phyloP scores from a whole-genome alignment of 805 yeast genomes.

The Yamadazyma nakazawae region DNA sequence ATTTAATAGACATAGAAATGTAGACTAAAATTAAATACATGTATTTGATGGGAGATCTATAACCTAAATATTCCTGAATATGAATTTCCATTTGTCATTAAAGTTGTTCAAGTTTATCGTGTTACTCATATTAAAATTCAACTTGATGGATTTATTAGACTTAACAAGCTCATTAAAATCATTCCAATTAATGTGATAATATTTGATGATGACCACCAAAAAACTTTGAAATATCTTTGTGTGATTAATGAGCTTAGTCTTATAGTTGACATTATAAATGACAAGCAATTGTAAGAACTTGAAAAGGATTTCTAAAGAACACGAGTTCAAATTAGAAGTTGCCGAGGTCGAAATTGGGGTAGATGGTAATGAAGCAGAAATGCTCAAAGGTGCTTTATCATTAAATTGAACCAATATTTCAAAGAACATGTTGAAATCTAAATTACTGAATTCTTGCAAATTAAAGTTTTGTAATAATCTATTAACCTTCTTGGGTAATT shows the following conservation, averaged over 20 bases:
- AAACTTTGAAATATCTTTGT: conserved; percentile 31
- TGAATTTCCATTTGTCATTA: conserved; percentile 35
- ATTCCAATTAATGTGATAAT: conserved; percentile 43
- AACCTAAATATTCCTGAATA: conserved; percentile 12
- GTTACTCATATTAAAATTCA: conserved; percentile 34
- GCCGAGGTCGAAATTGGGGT: conserved; percentile 30
- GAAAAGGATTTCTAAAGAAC: conserved; percentile 28
- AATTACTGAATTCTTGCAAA: conserved; percentile 31
- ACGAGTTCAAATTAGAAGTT: conserved; percentile 17
- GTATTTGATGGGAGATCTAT: conserved; percentile 1
- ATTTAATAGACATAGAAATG: conserved; percentile 59
- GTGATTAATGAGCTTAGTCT: conserved; percentile 27
- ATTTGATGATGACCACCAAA: conserved; percentile 30
- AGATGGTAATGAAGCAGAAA: conserved; percentile 37
- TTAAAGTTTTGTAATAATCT: conserved; percentile 21
- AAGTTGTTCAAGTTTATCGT: conserved; percentile 33
- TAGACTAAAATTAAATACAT: conserved; percentile 11
- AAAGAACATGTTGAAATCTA: conserved; percentile 28
- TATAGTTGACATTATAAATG: conserved; percentile 32
- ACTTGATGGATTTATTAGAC: conserved; percentile 33
- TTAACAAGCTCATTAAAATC: conserved; percentile 30
- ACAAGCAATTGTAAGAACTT: conserved; percentile 33
- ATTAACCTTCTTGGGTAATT: conserved; percentile 20
- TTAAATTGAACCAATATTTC: conserved; percentile 37
- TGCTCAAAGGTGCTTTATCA: conserved; percentile 41